phyloP scores from a whole-genome alignment of 495 filamentous ascomycete species.

The Penicillium psychrofluorescens region DNA sequence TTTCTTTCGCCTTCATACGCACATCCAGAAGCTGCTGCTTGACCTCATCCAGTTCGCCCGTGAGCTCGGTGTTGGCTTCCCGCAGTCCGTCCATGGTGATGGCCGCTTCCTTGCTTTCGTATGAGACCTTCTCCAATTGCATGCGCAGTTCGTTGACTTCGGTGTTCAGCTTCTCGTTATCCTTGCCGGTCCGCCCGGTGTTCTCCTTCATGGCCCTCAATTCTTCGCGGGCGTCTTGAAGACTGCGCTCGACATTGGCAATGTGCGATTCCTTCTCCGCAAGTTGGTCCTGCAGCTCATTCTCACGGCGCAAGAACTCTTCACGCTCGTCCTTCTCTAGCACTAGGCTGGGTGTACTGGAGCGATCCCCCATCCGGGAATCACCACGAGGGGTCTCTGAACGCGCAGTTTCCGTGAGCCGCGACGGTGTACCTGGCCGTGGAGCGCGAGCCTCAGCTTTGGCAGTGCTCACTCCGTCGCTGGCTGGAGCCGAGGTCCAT shows the following conservation, averaged over 20 bases:
- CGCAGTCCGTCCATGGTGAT: slow-evolving; percentile 98
- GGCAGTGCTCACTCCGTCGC: slow-evolving; percentile 48
- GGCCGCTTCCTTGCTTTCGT: slow-evolving; percentile 90
- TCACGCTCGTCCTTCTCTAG: slow-evolving; percentile 96
- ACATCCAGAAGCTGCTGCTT: slow-evolving; percentile 96
- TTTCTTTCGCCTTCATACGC: slow-evolving; percentile 92
- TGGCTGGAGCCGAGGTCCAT: slow-evolving; percentile 56
- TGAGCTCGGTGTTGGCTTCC: slow-evolving; percentile 90
- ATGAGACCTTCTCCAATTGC: slow-evolving; percentile 89
- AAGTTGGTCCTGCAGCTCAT: slow-evolving; percentile 93
- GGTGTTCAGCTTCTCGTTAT: slow-evolving; percentile 75
- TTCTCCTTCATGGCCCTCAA: slow-evolving; percentile 74
- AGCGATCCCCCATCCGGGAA: slow-evolving; percentile 78
- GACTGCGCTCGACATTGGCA: slow-evolving; percentile 63
- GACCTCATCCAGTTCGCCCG: slow-evolving; percentile 83
- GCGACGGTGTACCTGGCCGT: slow-evolving; percentile 75
- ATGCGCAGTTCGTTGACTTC: slow-evolving; percentile 90
- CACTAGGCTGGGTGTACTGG: slow-evolving; percentile 76
- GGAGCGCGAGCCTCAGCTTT: slow-evolving; percentile 54
- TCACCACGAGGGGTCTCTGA: slow-evolving; percentile 67
- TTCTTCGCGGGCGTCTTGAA: slow-evolving; percentile 79
- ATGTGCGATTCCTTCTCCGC: slow-evolving; percentile 85
- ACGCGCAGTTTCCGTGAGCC: slow-evolving; percentile 49
- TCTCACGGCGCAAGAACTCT: slow-evolving; percentile 91
- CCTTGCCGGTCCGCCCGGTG: slow-evolving; percentile 67